These are phyloP conservation scores for Begonia fuchsioides DNA, from an alignment of 306 rosid genomes.

Conservation along the genomic window DNA sequence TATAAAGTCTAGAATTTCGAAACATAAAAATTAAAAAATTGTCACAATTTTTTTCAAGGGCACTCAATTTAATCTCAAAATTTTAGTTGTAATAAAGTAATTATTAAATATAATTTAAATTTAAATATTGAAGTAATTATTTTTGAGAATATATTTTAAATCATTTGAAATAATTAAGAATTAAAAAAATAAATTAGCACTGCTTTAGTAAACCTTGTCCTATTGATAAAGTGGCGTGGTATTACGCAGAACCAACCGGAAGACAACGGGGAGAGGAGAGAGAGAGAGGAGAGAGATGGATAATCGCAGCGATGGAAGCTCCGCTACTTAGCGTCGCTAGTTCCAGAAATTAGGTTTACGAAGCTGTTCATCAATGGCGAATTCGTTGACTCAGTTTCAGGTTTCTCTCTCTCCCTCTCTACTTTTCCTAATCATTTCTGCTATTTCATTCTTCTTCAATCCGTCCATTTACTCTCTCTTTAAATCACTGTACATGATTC, in stretches of 20 bases:
- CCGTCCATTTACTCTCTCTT: neutral
- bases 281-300: conserved; percentile 21
- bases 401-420: conserved; percentile 12
- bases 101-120: too few relatives aligned
- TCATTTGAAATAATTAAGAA: too few relatives aligned
- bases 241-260: neutral
- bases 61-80: too few relatives aligned
- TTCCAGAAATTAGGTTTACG: conserved; percentile 59
- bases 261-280: neutral
- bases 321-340: conserved; percentile 14
- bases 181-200: too few relatives aligned
- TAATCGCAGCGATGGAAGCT: conserved; percentile 12
- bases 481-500: too few relatives aligned
- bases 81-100: too few relatives aligned
- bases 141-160: too few relatives aligned
- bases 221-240: neutral
- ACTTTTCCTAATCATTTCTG: neutral
- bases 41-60: too few relatives aligned
- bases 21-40: too few relatives aligned
- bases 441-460: neutral
- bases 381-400: conserved; percentile 67
- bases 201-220: too few relatives aligned
- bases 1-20: too few relatives aligned
- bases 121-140: too few relatives aligned
- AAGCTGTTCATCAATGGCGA: conserved; percentile 86